Evolutionary conservation across 2,329 filamentous ascomycete genomes (phyloP).

Genomic region (Lachnum nothofagi): DNA sequence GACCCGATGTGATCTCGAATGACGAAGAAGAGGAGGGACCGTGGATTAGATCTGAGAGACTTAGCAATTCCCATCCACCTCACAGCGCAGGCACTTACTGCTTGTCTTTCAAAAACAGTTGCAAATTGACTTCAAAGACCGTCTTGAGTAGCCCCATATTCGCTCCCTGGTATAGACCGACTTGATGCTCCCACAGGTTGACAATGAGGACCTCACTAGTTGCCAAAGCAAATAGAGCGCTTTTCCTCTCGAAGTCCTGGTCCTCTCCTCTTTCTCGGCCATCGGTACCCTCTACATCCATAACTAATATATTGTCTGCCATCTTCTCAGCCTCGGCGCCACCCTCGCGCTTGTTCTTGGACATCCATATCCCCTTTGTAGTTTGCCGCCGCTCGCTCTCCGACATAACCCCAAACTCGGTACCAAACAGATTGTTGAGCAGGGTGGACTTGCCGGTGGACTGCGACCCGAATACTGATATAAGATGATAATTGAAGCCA

Average conservation of each 20-base stretch:
- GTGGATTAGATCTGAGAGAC: slow-evolving; percentile 65
- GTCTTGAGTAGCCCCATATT: slow-evolving; percentile 99
- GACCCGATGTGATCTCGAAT: slow-evolving; percentile 94
- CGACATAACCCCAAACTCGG: slow-evolving; percentile 95
- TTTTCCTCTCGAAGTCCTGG: slow-evolving; percentile 98
- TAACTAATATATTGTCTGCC: slow-evolving; percentile 97
- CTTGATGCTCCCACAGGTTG: slow-evolving; percentile 99
- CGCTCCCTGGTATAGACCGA: slow-evolving; percentile 93
- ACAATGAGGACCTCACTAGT: slow-evolving; percentile 97
- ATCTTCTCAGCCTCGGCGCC: slow-evolving; percentile 53
- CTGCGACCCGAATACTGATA: slow-evolving; percentile 97
- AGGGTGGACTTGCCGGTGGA: slow-evolving; percentile 97
- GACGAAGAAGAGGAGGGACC: slow-evolving; percentile 95
- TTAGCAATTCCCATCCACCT: slow-evolving; percentile 10
- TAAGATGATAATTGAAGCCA: slow-evolving; percentile 98
- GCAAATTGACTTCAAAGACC: slow-evolving; percentile 96
- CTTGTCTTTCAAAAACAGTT: slow-evolving; percentile 92
- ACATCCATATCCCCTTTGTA: slow-evolving; percentile 99
- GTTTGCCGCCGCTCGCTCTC: slow-evolving; percentile 92
- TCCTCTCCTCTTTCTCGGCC: slow-evolving; percentile 94
- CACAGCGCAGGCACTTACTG: slow-evolving; percentile 54
- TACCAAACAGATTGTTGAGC: slow-evolving; percentile 92
- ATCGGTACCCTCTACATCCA: slow-evolving; percentile 98
- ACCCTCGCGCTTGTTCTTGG: slow-evolving; percentile 75
- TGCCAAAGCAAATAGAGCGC: slow-evolving; percentile 90